Evolutionary conservation across 495 filamentous ascomycete genomes (phyloP).

Genomic region (Hypoxylon lienhwacheense): DNA sequence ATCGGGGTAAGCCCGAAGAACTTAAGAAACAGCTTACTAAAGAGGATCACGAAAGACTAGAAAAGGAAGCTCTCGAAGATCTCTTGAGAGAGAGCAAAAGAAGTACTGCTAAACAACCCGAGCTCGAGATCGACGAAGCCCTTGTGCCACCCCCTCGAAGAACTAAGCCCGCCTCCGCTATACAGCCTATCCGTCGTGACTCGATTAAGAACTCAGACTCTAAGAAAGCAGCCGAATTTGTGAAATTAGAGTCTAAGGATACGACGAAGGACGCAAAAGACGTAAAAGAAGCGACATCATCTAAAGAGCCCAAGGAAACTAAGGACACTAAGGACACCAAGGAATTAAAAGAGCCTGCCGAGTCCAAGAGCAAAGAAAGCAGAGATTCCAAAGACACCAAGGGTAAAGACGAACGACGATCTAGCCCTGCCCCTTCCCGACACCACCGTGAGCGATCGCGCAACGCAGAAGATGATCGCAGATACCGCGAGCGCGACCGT

Average conservation of each 20-base stretch:
- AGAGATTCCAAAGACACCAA: conserved; percentile 29
- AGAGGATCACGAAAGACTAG: conserved; percentile 56
- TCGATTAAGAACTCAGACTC: conserved; percentile 46
- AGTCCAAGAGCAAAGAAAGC: conserved; percentile 23
- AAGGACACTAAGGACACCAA: conserved; percentile 22
- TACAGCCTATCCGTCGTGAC: conserved; percentile 53
- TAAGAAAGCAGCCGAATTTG: conserved; percentile 39
- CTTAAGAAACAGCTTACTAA: conserved; percentile 54
- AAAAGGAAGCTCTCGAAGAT: conserved; percentile 57
- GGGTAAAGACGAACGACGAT: conserved; percentile 37
- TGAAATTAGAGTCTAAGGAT: conserved; percentile 38
- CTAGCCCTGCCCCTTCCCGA: conserved; percentile 38
- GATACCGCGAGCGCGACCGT: conserved; percentile 34
- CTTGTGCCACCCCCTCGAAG: conserved; percentile 57
- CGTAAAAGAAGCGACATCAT: conserved; percentile 26
- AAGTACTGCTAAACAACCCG: conserved; percentile 47
- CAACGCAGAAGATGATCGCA: conserved; percentile 11
- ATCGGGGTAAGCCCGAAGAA: conserved; percentile 38
- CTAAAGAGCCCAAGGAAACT: conserved; percentile 14
- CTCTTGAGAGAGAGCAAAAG: conserved; percentile 58
- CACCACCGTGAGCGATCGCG: conserved; percentile 26
- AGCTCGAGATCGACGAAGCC: conserved; percentile 56
- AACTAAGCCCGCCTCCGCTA: conserved; percentile 56
- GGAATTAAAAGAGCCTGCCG: conserved; percentile 30
- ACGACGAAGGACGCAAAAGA: conserved; percentile 22